Evolutionary conservation across 2,329 filamentous ascomycete genomes (phyloP), one percentile per base, ranked within the genome.

Genomic region (Lasiodiplodia citricola): DNA sequence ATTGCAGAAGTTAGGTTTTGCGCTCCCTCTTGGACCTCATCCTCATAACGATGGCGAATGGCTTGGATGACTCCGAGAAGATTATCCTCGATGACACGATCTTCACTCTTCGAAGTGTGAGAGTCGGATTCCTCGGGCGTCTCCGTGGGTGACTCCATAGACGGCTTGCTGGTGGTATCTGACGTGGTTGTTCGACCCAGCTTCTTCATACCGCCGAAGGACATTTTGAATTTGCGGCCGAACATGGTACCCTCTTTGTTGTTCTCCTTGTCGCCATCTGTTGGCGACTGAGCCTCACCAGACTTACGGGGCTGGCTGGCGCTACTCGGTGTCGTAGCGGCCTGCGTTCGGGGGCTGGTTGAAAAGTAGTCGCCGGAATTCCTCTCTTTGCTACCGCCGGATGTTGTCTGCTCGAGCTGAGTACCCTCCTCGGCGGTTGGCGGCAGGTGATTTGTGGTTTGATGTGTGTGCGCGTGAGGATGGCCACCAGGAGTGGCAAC

Each of bases 281-380:
- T 88, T 82, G 67, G 84, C 81, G 78, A 80, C 25, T 73, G 72
- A 3, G 75, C 71, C 47, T 80, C 78, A 35, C 75, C 25, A 2
- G 65, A 67, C 18, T 60, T 55, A 10, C 65, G 72, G 44, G 50
- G 44, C 21, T 75, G 75, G 18, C 74, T 74, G 60, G 74, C 23
- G 80, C 71, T 69, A 57, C 68, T 65, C 5, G 73, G 66, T 18
- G 69, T 71, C 13, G 56, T 58, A 3, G 66, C 79, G 8, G 85
- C 79, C 58, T 85, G 84, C 51, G 83, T 81, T 41, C 87, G 85
- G 11, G 80, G 78, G 25, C 86, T 84, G 21, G 87, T 86, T 0
- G 91, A 91, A 74, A 97, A 97, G 77, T 97, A 97, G 75, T 97
- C 94, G 16, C 87, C 86, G 14, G 90, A 91, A n/a, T 85, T 83